Conservation (phyloP, 768 basidiomycete species). For the Russula olivacea region DNA sequence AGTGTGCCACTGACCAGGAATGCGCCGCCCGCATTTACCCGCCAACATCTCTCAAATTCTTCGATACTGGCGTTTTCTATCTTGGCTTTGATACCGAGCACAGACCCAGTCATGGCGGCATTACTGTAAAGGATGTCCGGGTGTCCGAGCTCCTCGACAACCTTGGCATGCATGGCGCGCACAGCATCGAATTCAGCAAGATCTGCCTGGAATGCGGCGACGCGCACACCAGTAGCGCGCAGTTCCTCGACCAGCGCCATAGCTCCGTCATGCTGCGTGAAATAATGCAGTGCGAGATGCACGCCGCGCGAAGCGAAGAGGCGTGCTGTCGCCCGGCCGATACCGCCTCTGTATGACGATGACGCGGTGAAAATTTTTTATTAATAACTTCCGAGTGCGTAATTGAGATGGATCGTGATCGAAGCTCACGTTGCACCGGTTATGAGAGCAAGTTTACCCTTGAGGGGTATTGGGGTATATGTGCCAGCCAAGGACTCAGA, state of each 20-base stretch:
- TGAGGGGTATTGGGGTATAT: slow-evolving; percentile 16
- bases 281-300: slow-evolving; percentile 47
- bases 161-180: slow-evolving; percentile 39
- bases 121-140: slow-evolving; percentile 51
- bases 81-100: slow-evolving; percentile 41
- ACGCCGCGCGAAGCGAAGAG: slow-evolving; percentile 35
- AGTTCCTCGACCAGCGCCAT: slow-evolving; percentile 38
- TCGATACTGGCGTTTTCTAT: slow-evolving; percentile 42
- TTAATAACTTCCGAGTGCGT: not conserved
- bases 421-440: slow-evolving; percentile 27
- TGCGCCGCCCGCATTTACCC: slow-evolving; percentile 41
- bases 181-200: slow-evolving; percentile 41
- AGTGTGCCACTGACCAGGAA: slow-evolving; percentile 38
- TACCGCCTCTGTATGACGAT: slow-evolving; percentile 41
- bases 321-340: slow-evolving; percentile 46
- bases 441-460: slow-evolving; percentile 28
- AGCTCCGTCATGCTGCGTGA: slow-evolving; percentile 36
- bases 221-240: slow-evolving; percentile 34
- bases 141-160: slow-evolving; percentile 41
- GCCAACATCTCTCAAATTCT: slow-evolving; percentile 43
- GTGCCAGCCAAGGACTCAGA: slow-evolving; percentile 19
- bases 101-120: slow-evolving; percentile 39
- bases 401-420: not conserved
- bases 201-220: slow-evolving; percentile 45
- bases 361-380: not conserved